phyloP scores from a whole-genome alignment of 352 stramenopile genomes.

The Pythium vanterpoolii region DNA sequence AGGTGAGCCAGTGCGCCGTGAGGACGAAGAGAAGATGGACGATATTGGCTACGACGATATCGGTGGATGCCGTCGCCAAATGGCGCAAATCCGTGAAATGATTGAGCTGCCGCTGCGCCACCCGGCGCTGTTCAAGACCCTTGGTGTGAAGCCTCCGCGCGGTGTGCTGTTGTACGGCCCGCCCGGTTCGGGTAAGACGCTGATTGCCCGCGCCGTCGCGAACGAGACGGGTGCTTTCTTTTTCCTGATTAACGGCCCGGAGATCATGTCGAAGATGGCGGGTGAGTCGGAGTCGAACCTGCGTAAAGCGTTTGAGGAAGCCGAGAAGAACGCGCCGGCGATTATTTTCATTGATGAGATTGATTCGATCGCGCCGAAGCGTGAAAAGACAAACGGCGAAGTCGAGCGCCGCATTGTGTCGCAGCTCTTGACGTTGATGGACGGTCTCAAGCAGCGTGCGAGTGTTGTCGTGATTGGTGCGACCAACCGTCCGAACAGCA shows the following conservation, averaged over 20 bases:
- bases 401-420: slow-evolving; percentile 98
- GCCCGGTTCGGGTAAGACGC: slow-evolving; percentile 97
- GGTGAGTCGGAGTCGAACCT: slow-evolving; percentile 92
- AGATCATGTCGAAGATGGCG: slow-evolving; percentile 99
- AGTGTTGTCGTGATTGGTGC: slow-evolving; percentile 98
- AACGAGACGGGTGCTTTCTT: slow-evolving; percentile 99
- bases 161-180: slow-evolving; percentile 99
- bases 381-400: slow-evolving; percentile 99
- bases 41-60: slow-evolving; percentile 99
- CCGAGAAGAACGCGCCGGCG: slow-evolving; percentile 98
- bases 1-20: slow-evolving; percentile 96
- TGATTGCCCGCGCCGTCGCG: slow-evolving; percentile 97
- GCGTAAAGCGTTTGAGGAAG: slow-evolving; percentile 98
- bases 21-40: slow-evolving; percentile 99
- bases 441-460: slow-evolving; percentile 92
- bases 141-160: slow-evolving; percentile 98
- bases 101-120: slow-evolving; percentile 98
- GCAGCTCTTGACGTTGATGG: slow-evolving; percentile 99
- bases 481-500: slow-evolving; percentile 99
- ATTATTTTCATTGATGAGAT: slow-evolving; percentile 99
- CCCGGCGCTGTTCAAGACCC: slow-evolving; percentile 98
- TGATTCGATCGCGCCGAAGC: slow-evolving; percentile 97
- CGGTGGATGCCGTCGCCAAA: slow-evolving; percentile 97
- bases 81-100: slow-evolving; percentile 99
- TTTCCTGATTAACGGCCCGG: slow-evolving; percentile 99